Percentiles rank a stretch among this genome's conserved stretches.
phyloP scores from a whole-genome alignment of 2,329 filamentous ascomycete genomes.

The Aureobasidium sp. region DNA sequence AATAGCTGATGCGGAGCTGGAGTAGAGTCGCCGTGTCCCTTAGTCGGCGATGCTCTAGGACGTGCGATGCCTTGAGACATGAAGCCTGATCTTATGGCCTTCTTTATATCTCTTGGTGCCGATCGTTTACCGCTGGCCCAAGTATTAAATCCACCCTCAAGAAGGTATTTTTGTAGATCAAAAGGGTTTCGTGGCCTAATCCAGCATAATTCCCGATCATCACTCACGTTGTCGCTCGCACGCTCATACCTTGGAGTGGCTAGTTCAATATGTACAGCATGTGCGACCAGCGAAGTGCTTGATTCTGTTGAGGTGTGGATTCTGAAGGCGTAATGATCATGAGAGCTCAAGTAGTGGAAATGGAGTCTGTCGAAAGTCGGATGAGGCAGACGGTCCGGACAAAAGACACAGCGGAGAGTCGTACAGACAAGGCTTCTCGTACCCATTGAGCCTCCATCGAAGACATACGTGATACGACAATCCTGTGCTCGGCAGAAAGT shows the following conservation, averaged over 20 bases:
- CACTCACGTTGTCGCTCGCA: conserved; percentile 25
- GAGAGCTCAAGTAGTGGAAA: conserved; percentile 30
- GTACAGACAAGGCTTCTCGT: conserved; percentile 14
- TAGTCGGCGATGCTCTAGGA: neutral
- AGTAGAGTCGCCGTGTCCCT: neutral
- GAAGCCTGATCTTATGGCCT: neutral
- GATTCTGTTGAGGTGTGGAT: conserved; percentile 16
- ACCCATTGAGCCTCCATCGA: conserved; percentile 11
- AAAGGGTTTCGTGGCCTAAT: conserved; percentile 31
- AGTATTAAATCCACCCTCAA: conserved; percentile 28
- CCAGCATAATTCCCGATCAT: conserved; percentile 28
- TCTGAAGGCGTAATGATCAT: conserved; percentile 31
- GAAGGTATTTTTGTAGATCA: conserved; percentile 29
- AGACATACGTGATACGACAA: conserved; percentile 16
- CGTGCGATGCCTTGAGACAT: neutral
- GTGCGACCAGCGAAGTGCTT: neutral
- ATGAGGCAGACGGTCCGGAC: conserved; percentile 20
- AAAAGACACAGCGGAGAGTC: conserved; percentile 25
- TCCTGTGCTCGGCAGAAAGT: neutral
- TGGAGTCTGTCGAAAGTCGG: conserved; percentile 27
- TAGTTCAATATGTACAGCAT: conserved; percentile 13
- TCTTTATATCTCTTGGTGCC: neutral
- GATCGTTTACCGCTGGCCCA: conserved; percentile 5
- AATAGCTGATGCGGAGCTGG: neutral
- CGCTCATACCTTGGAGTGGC: conserved; percentile 22